These are phyloP conservation scores for Kwoniella sp. DNA, from an alignment of 768 basidiomycete species.

Conservation along the genomic window DNA sequence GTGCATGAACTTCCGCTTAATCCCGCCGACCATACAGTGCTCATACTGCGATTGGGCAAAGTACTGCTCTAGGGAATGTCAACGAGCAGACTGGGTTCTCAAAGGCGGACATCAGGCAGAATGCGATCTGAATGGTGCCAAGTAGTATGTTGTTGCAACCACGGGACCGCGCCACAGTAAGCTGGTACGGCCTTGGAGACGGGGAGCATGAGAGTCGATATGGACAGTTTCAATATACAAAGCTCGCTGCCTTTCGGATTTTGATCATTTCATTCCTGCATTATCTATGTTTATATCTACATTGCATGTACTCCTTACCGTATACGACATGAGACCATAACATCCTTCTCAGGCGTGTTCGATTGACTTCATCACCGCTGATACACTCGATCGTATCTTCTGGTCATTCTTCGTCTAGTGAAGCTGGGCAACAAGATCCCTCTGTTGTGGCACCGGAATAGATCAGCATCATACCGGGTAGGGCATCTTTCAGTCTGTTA, in stretches of 20 bases:
- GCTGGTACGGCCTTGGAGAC: too few relatives aligned
- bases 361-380: not conserved
- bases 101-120: constrained; percentile 41
- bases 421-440: constrained; percentile 41
- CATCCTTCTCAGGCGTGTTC: not conserved
- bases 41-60: constrained; percentile 42
- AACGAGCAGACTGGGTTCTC: constrained; percentile 48
- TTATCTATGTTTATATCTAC: constrained; percentile 1
- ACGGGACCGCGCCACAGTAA: too few relatives aligned
- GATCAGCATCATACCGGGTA: not conserved
- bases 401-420: constrained; percentile 16
- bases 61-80: constrained; percentile 52
- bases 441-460: constrained; percentile 23
- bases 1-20: constrained; percentile 41
- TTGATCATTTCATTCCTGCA: constrained; percentile 6
- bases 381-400: not conserved
- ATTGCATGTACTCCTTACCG: not conserved
- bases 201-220: too few relatives aligned
- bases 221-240: too few relatives aligned
- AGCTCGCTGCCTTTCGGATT: too few relatives aligned
- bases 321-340: too few relatives aligned
- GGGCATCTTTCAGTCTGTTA: not conserved
- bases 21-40: constrained; percentile 27
- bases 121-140: constrained; percentile 23
- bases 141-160: not conserved